These are phyloP conservation scores for Ochromonadaceae sp. DNA, from an alignment of 352 stramenopile genomes.

Conservation along the genomic window DNA sequence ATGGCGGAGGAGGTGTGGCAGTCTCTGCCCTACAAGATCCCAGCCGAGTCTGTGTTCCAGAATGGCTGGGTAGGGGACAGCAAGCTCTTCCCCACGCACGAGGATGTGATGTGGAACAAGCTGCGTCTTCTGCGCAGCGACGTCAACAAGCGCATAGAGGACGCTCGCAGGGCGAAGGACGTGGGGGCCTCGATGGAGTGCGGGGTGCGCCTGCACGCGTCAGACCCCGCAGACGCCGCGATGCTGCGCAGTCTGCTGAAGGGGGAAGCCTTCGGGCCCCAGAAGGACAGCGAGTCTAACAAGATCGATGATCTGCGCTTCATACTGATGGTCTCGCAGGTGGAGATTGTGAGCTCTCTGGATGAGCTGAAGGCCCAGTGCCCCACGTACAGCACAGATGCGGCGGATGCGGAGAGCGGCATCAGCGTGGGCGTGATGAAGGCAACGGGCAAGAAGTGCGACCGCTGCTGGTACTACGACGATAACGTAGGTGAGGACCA, in stretches of 20 bases:
- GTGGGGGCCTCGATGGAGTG: slow-evolving; percentile 54
- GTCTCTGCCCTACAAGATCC: slow-evolving; percentile 44
- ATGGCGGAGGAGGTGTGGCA: slow-evolving; percentile 91
- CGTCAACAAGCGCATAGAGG: slow-evolving; percentile 55
- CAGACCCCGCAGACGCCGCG: too few species aligned
- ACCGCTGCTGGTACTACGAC: slow-evolving; percentile 65
- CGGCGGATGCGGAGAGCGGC: slow-evolving; percentile 29
- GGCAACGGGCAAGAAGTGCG: slow-evolving; percentile 57
- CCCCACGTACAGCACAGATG: slow-evolving; percentile 15
- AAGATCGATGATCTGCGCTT: slow-evolving; percentile 37
- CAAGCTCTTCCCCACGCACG: slow-evolving; percentile 35
- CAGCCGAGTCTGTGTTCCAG: slow-evolving; percentile 44
- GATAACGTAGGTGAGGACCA: slow-evolving; percentile 16
- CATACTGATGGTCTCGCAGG: slow-evolving; percentile 31
- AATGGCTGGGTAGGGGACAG: slow-evolving; percentile 30
- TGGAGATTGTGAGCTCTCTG: slow-evolving; percentile 15
- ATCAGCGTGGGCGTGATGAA: slow-evolving; percentile 36
- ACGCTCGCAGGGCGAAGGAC: slow-evolving; percentile 45
- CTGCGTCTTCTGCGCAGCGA: slow-evolving; percentile 66
- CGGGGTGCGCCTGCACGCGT: slow-evolving; percentile 38
- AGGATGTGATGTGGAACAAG: slow-evolving; percentile 56
- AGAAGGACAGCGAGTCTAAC: too few species aligned
- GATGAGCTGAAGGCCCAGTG: slow-evolving; percentile 14
- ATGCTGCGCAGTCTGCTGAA: too few species aligned
- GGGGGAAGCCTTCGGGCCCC: too few species aligned